A percentile compares a stretch with the other conserved stretches of the same genome.
Conservation (phyloP, 257 asterid genomes). For the Mitragyna speciosa region DNA sequence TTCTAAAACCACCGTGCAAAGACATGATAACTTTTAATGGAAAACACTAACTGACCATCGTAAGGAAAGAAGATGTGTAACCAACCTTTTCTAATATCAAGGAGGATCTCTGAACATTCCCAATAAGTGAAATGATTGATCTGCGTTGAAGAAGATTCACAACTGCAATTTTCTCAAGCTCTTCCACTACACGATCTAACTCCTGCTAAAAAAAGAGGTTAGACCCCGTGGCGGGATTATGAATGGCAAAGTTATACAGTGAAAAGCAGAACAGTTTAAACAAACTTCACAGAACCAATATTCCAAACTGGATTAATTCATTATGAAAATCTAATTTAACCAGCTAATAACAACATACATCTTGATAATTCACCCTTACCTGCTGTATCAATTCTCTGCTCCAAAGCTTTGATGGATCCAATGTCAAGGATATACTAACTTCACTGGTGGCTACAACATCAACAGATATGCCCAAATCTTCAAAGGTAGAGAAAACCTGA, state of each 20-base stretch:
- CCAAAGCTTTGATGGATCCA: conserved; percentile 96
- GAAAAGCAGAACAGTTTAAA: neutral
- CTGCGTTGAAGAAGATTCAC: conserved; percentile 67
- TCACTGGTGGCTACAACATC: conserved; percentile 97
- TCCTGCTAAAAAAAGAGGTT: conserved; percentile 42
- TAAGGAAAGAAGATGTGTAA: neutral
- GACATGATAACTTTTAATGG: no score
- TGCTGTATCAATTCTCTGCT: conserved; percentile 93
- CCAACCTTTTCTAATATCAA: conserved; percentile 63
- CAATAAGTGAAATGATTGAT: conserved; percentile 73
- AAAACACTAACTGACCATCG: neutral
- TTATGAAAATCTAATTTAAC: conserved; percentile 6
- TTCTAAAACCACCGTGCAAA: neutral
- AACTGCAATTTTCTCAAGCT: conserved; percentile 69
- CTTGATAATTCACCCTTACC: conserved; percentile 56
- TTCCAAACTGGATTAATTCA: conserved; percentile 10
- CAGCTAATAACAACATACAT: conserved; percentile 18
- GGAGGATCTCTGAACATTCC: conserved; percentile 73
- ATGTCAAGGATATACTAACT: conserved; percentile 85
- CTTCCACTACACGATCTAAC: conserved; percentile 68
- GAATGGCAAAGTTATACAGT: neutral
- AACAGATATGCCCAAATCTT: conserved; percentile 91
- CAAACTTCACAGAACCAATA: neutral
- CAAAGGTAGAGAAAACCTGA: conserved; percentile 83
- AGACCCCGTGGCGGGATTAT: neutral